These are phyloP conservation scores for Saccharomycopsis crataegensis DNA, from an alignment of 1,139 yeast species.

Conservation along the genomic window DNA sequence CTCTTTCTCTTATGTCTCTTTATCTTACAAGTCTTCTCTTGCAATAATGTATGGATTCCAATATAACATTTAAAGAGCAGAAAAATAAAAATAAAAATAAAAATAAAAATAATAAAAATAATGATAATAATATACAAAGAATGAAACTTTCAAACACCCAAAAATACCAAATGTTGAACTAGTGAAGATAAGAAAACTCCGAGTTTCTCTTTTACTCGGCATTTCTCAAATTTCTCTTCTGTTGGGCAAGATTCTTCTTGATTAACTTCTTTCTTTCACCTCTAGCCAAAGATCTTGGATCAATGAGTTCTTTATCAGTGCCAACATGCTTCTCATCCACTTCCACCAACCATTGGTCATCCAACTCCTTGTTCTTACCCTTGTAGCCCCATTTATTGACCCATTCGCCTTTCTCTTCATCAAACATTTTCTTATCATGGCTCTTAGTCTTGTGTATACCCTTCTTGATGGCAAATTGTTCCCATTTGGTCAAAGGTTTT, in stretches of 20 bases:
- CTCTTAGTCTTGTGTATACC: slow-evolving; percentile 89
- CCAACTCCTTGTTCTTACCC: slow-evolving; percentile 82
- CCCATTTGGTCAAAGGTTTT: slow-evolving; percentile 94
- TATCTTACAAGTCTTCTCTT: not conserved
- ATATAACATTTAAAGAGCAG: no score
- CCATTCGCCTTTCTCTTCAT: slow-evolving; percentile 91
- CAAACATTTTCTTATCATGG: slow-evolving; percentile 84
- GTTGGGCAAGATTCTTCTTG: slow-evolving; percentile 82
- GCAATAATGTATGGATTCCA: not conserved
- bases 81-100: no score
- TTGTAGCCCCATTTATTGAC: slow-evolving; percentile 98
- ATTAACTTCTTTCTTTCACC: slow-evolving; percentile 78
- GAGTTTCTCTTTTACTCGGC: not conserved
- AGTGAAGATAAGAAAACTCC: no score
- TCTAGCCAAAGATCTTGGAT: slow-evolving; percentile 77
- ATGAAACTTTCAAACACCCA: no score
- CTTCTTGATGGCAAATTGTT: slow-evolving; percentile 88
- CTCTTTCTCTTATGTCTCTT: no score
- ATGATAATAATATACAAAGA: no score
- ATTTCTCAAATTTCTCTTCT: slow-evolving; percentile 66
- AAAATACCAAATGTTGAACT: no score
- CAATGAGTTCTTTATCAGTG: slow-evolving; percentile 65
- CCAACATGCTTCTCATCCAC: slow-evolving; percentile 68
- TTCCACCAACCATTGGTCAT: slow-evolving; percentile 94
- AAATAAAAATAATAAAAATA: no score